A percentile compares a stretch with the other conserved stretches of the same genome.
phyloP scores from a whole-genome alignment of 2,329 filamentous ascomycete genomes.

The Pseudocercospora macadamiae region DNA sequence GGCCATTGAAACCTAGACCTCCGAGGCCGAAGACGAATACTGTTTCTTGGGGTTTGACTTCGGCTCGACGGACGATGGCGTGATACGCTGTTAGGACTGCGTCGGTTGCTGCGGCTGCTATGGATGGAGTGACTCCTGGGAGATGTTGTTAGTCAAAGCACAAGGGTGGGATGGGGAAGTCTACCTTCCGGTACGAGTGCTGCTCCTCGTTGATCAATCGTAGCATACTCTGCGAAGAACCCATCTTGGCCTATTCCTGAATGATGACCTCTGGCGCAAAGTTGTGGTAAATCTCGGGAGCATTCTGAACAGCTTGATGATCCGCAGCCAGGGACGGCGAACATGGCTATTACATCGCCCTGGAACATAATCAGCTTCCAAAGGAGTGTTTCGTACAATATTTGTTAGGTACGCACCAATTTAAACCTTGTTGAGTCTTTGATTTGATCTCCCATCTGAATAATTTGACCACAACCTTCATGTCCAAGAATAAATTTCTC shows the following conservation, averaged over 20 bases:
- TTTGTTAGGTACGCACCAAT: conserved; percentile 6
- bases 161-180: neutral
- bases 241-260: conserved; percentile 52
- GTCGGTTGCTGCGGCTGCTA: conserved; percentile 47
- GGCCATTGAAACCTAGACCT: conserved; percentile 47
- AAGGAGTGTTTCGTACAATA: too few species aligned
- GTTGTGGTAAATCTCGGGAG: conserved; percentile 43
- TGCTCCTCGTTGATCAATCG: conserved; percentile 32
- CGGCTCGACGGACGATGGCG: conserved; percentile 42
- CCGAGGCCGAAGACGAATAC: conserved; percentile 48
- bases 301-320: conserved; percentile 42
- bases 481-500: conserved; percentile 33
- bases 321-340: conserved; percentile 41
- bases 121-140: conserved; percentile 31
- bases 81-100: conserved; percentile 48
- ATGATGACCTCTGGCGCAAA: conserved; percentile 44
- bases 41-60: conserved; percentile 42
- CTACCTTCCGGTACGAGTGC: conserved; percentile 24
- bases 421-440: conserved; percentile 9
- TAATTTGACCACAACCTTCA: conserved; percentile 28
- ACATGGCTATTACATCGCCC: conserved; percentile 39
- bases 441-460: conserved; percentile 22
- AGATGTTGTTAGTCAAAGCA: neutral
- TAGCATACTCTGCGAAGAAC: conserved; percentile 47
- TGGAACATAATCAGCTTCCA: conserved; percentile 9